Conservation (phyloP, 768 basidiomycete genomes). For the Boletus patriciae region DNA sequence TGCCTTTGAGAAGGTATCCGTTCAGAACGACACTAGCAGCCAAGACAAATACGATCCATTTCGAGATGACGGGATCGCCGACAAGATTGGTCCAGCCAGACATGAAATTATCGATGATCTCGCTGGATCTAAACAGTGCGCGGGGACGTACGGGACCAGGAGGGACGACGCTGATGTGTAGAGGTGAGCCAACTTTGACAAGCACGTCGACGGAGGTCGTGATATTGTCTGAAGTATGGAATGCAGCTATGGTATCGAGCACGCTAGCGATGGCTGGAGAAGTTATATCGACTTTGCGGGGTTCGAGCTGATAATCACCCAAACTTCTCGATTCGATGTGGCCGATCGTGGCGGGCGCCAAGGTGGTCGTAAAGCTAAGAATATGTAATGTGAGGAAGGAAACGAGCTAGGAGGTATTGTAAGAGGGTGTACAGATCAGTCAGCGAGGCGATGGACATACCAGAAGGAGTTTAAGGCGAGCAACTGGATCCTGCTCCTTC, state of each 20-base stretch:
- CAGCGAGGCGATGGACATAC: constrained; percentile 39
- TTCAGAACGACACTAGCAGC: constrained; percentile 87
- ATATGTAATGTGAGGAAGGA: constrained; percentile 91
- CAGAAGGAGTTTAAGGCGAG: constrained; percentile 84
- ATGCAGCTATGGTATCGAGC: constrained; percentile 53
- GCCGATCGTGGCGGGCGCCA: constrained; percentile 64
- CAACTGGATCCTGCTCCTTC: constrained; percentile 76
- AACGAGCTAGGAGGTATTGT: constrained; percentile 54
- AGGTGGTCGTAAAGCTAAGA: constrained; percentile 88
- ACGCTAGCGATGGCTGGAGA: constrained; percentile 58
- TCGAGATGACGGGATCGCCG: constrained; percentile 89
- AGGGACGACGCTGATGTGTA: constrained; percentile 52
- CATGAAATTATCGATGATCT: constrained; percentile 83
- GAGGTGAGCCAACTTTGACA: constrained; percentile 62
- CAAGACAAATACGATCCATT: constrained; percentile 91
- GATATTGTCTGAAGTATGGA: constrained; percentile 19
- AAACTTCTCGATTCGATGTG: constrained; percentile 37
- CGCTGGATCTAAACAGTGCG: constrained; percentile 40
- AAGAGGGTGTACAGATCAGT: background rate
- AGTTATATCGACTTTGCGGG: constrained; percentile 69
- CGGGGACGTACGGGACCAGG: constrained; percentile 32
- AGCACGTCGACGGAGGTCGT: constrained; percentile 41
- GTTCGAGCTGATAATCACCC: constrained; percentile 19
- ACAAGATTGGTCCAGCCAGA: constrained; percentile 86
- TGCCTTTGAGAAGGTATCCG: constrained; percentile 88